Evolutionary conservation across 306 rosid species (phyloP), one percentile per base, ranked within the genome.

Genomic region (Leucaena leucocephala): DNA sequence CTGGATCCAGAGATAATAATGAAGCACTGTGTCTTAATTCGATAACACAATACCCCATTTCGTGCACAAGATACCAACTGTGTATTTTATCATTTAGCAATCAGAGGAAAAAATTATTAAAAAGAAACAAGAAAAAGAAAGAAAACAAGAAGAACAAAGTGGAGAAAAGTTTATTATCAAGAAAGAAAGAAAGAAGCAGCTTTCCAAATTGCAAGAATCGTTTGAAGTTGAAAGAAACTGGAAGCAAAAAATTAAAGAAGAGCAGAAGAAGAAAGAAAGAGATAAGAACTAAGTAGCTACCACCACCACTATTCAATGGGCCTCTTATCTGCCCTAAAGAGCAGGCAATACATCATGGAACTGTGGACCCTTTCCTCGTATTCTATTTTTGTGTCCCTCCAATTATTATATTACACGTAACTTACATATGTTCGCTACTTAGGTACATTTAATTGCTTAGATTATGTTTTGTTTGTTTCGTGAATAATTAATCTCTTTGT

Each of bases 11-110:
- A 14, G 17, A 38, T 13, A 54, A 55, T 55, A 8, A 19, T 8
- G 62, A 55, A 17, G 19, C 34, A 55, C 1, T 19, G 42, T 33
- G 66, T 54, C 35, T 49, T 65, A 70, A 62, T 70, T 7, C 0
- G 65, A 69, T 12, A 49, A 67, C 17, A 82, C 61, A 34, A 38
- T 70, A 34, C 61, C 81, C 84, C 49, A 69, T 22, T 75, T 35
- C 39, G 12, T 45, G 76, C 80, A 68, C 0, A 57, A 57, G 76
- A 75, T 21, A 75, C 21, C 34, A 61, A 43, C 22, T 38, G 12
- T 27, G 13, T 7, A 39, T 39, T 76, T 76, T 82, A 82, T 70
- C 81, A 19, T 70, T 63, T 76, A 71, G 81, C 85, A 76, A 76
- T 82, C 42, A 82, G 55, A 49, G 44, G 74, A 35, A n/a, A 76